A percentile compares a stretch with the other conserved stretches of the same genome.
Evolutionary conservation across 2,329 filamentous ascomycete species (phyloP).

Genomic region (Penicillium corylophilum): DNA sequence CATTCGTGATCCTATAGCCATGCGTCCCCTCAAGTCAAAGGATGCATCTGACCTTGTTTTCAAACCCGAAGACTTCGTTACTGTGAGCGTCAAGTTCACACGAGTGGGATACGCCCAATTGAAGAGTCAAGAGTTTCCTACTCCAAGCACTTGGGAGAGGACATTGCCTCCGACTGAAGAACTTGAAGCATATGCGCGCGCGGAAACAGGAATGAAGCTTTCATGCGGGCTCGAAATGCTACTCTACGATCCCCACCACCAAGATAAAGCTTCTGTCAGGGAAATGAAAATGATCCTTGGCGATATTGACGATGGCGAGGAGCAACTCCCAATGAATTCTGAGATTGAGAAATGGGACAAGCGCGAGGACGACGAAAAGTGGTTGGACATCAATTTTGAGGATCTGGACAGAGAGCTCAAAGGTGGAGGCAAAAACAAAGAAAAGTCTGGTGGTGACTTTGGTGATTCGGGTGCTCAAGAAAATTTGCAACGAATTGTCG

Average conservation of each 20-base stretch:
- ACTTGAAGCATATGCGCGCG: constrained; percentile 49
- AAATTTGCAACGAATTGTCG: constrained; percentile 84
- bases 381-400: constrained; percentile 87
- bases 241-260: constrained; percentile 64
- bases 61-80: constrained; percentile 74
- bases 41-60: constrained; percentile 61
- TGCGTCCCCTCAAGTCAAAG: constrained; percentile 65
- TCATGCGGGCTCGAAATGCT: constrained; percentile 91
- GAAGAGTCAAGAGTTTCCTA: constrained; percentile 75
- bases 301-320: constrained; percentile 71
- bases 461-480: constrained; percentile 47
- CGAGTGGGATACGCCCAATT: constrained; percentile 89
- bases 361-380: constrained; percentile 79
- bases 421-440: constrained; percentile 49
- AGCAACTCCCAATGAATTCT: constrained; percentile 65
- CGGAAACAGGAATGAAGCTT: constrained; percentile 82
- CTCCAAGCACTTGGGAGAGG: constrained; percentile 58
- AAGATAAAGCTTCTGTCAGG: constrained; percentile 66
- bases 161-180: constrained; percentile 41
- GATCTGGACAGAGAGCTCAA: constrained; percentile 82
- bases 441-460: constrained; percentile 35
- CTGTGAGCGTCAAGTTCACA: constrained; percentile 77
- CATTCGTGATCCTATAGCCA: constrained; percentile 73
- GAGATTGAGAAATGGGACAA: constrained; percentile 72
- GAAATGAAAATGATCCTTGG: constrained; percentile 76